Conservation (phyloP, 1,284 basidiomycete species). For the Trichosporon sp. region DNA sequence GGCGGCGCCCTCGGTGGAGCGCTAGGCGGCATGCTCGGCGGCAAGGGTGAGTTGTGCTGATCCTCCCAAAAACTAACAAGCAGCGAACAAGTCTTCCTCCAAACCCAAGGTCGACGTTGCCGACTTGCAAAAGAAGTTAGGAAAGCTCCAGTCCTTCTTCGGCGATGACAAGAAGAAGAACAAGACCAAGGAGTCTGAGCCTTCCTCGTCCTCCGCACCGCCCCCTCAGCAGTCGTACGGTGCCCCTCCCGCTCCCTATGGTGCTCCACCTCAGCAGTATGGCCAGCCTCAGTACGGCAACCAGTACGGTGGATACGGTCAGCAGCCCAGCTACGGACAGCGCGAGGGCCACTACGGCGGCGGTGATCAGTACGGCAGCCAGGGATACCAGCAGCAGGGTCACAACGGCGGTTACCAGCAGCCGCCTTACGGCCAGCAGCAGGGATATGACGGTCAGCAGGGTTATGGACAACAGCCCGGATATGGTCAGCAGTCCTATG, state of each 20-base stretch:
- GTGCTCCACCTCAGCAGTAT: not conserved
- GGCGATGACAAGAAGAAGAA: not conserved
- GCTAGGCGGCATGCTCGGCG: not conserved
- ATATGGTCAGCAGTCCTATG: constrained; percentile 9
- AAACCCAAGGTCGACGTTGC: not conserved
- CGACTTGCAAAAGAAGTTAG: not conserved
- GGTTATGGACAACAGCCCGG: constrained; percentile 16
- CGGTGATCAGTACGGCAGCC: not conserved
- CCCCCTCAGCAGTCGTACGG: not conserved
- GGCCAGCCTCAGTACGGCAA: constrained; percentile 7
- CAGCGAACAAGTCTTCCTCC: not conserved
- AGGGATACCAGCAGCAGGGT: not conserved
- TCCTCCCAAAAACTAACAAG: not conserved
- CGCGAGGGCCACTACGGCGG: not conserved
- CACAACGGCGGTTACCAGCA: not conserved
- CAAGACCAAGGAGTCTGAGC: not conserved
- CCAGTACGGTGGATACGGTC: not conserved
- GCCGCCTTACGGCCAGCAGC: not conserved
- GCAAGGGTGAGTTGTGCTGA: constrained; percentile 10
- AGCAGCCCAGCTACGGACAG: too few relatives aligned
- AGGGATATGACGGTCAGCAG: constrained; percentile 2
- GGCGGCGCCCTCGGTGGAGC: constrained; percentile 2
- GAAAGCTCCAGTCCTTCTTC: constrained; percentile 7
- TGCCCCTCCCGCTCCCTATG: not conserved
- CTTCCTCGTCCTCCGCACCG: not conserved